Conservation (phyloP, 495 filamentous ascomycete genomes). For the Thermothielavioides terrestris region DNA sequence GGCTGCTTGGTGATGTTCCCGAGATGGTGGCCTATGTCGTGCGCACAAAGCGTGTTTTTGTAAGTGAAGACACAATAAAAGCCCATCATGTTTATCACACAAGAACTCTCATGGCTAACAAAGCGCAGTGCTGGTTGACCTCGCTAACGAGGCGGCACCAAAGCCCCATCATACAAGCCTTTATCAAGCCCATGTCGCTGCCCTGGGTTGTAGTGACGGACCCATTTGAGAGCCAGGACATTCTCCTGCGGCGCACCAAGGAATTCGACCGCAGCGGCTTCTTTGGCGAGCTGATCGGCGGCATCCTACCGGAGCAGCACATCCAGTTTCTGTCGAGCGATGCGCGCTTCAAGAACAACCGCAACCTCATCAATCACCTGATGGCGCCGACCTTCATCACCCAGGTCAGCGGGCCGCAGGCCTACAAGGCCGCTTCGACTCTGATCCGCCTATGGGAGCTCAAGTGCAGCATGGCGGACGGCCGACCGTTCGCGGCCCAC, state of each 20-base stretch:
- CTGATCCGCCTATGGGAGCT: conserved; percentile 31
- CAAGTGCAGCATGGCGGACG: conserved; percentile 25
- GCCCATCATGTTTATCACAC: not conserved
- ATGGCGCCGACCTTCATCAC: conserved; percentile 34
- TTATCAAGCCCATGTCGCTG: conserved; percentile 26
- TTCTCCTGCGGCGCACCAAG: conserved; percentile 30
- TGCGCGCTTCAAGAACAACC: conserved; percentile 26
- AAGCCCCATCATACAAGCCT: conserved; percentile 34
- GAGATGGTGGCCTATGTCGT: conserved; percentile 21
- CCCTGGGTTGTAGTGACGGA: conserved; percentile 36
- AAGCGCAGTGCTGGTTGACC: conserved; percentile 20
- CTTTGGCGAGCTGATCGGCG: conserved; percentile 18
- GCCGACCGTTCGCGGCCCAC: conserved; percentile 27
- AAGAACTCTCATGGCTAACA: not conserved
- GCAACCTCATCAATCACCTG: conserved; percentile 28
- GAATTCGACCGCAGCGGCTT: conserved; percentile 33
- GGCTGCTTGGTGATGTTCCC: conserved; percentile 28
- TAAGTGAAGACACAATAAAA: not conserved
- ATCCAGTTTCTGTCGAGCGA: conserved; percentile 20
- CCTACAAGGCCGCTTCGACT: conserved; percentile 20
- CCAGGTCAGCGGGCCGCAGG: conserved; percentile 24
- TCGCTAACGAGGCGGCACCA: conserved; percentile 18
- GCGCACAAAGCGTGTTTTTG: conserved; percentile 16
- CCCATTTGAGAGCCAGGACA: conserved; percentile 32
- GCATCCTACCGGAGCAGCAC: conserved; percentile 26